Conservation (phyloP, 257 asterid genomes). For the Ilex aquifolium region DNA sequence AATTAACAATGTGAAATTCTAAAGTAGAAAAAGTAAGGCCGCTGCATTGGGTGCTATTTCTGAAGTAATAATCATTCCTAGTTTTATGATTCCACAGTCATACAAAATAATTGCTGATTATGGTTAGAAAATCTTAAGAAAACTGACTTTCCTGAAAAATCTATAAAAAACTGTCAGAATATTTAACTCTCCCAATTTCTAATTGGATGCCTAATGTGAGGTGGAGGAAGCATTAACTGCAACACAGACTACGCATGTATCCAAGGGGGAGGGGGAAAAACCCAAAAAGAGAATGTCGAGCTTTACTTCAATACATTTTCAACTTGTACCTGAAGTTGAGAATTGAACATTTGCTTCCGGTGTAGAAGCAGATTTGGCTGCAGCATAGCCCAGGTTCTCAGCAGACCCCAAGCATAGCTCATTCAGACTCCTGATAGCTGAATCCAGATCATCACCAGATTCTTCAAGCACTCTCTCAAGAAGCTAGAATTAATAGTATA, state of each 20-base stretch:
- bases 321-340: constrained; percentile 38
- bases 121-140: too few relatives aligned
- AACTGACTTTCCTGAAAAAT: too few relatives aligned
- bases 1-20: too few relatives aligned
- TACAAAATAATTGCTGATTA: too few relatives aligned
- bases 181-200: too few relatives aligned
- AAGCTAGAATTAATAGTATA: constrained; percentile 41
- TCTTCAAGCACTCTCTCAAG: constrained; percentile 79
- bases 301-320: neutral
- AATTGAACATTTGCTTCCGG: constrained; percentile 29
- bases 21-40: too few relatives aligned
- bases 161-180: too few relatives aligned
- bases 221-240: neutral
- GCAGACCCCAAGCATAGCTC: constrained; percentile 68
- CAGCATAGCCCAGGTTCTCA: constrained; percentile 26
- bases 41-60: too few relatives aligned
- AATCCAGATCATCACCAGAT: constrained; percentile 68
- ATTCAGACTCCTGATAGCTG: constrained; percentile 68
- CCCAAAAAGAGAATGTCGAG: neutral
- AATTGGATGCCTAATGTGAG: too few relatives aligned
- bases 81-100: too few relatives aligned
- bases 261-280: neutral
- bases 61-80: too few relatives aligned
- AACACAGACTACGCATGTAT: neutral
- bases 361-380: constrained; percentile 35